Conservation (phyloP, 202 grass and related monocot species). For the Carex arenaria region DNA sequence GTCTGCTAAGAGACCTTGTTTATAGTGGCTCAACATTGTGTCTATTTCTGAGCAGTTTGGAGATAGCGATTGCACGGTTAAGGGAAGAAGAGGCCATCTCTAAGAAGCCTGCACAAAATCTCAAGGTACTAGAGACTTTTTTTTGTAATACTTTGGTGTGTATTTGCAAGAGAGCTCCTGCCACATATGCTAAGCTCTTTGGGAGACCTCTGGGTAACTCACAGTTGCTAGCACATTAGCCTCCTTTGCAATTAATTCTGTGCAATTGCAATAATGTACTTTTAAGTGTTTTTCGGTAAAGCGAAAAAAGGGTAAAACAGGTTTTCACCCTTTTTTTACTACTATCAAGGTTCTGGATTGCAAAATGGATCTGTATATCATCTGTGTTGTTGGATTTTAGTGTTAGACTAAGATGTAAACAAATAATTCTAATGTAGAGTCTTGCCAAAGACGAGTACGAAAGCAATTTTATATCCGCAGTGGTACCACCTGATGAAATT, state of each 20-base stretch:
- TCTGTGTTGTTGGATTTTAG: constrained; percentile 11
- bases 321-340: not conserved
- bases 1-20: not conserved
- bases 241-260: not conserved
- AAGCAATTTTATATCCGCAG: constrained; percentile 77
- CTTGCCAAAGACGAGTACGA: constrained; percentile 94
- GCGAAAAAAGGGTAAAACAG: not conserved
- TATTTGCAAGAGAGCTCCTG: not conserved
- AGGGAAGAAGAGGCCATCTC: constrained; percentile 62
- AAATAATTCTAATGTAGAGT: constrained; percentile 44
- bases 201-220: not conserved
- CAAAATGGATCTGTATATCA: not conserved
- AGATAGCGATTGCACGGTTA: constrained; percentile 73
- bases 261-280: not conserved
- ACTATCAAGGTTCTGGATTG: not conserved
- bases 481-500: constrained; percentile 88
- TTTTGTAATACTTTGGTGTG: not conserved
- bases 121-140: constrained; percentile 49
- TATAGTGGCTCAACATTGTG: constrained; percentile 1
- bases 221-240: not conserved
- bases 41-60: constrained; percentile 56
- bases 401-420: not conserved
- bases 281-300: not conserved
- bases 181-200: not conserved
- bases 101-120: constrained; percentile 72